Evolutionary conservation across 2,329 filamentous ascomycete genomes (phyloP).

Genomic region (Pseudogymnoascus sp.): DNA sequence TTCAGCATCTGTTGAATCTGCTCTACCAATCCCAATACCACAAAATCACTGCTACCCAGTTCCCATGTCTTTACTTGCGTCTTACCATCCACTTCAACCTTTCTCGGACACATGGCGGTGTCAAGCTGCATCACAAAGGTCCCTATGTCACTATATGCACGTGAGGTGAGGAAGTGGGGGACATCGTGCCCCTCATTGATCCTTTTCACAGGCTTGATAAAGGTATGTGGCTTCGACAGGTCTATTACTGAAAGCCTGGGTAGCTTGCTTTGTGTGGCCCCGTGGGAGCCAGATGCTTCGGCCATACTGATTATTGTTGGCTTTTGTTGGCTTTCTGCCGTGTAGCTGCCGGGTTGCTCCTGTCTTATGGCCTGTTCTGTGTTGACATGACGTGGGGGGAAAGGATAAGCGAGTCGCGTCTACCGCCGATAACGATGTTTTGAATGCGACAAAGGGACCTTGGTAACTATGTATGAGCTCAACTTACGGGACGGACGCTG

Average conservation of each 20-base stretch:
- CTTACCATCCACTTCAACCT: constrained; percentile 32
- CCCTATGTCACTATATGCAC: constrained; percentile 81
- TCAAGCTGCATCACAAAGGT: constrained; percentile 87
- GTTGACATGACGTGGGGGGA: constrained; percentile 3
- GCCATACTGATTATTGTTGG: not conserved
- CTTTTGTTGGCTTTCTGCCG: not conserved
- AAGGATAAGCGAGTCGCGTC: constrained; percentile 2
- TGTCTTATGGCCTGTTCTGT: not conserved
- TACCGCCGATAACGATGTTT: not conserved
- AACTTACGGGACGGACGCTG: not conserved
- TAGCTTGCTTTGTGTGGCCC: not conserved
- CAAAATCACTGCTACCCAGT: constrained; percentile 35
- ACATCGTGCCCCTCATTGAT: constrained; percentile 86
- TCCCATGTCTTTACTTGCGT: constrained; percentile 45
- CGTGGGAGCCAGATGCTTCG: not conserved
- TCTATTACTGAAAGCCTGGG: constrained; percentile 34
- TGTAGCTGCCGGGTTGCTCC: not conserved
- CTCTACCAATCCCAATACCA: constrained; percentile 43
- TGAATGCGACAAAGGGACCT: not conserved
- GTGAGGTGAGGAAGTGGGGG: constrained; percentile 67
- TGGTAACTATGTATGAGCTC: not conserved
- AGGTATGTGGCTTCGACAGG: constrained; percentile 43
- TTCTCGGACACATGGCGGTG: constrained; percentile 70
- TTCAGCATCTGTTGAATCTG: constrained; percentile 60
- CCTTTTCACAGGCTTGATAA: constrained; percentile 63